Evolutionary conservation across 441 rosid species (phyloP), one percentile per base, ranked within the genome.

Genomic region (Corymbia citriodora): DNA sequence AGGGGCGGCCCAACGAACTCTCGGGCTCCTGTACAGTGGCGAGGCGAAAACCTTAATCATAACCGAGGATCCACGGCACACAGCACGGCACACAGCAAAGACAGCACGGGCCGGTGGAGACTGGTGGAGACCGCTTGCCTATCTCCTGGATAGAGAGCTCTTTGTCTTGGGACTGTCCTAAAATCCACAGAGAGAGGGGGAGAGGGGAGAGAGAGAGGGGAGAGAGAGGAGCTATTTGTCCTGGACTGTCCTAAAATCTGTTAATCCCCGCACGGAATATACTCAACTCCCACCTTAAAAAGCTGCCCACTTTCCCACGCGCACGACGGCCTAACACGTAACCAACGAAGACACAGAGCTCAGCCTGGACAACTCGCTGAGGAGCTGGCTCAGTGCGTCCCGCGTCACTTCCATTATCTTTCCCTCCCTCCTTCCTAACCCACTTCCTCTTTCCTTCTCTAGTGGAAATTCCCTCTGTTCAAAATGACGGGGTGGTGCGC

Each of bases 401-500:
- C 83, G 21, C 23, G 83, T 23, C 49, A 74, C 83, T 21, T 74
- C 83, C 52, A 6, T 74, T 40, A 74, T 74, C 83, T 52, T 74
- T n/a, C 50, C 52, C n/a, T 40, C 17, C 50, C 29, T 74, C 83
- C 0, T 17, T 74, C 50, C 50, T 2, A 0, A 10, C 88, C 88
- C 45, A 82, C 88, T 45, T 40, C 29, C 52, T 21, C 83, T 40
- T 36, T 1, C 83, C 21, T 9, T 74, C 83, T 40, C 50, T 6
- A 40, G 50, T 11, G 2, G 91, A 72, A 33, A 25, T 57, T 90
- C n/a, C 90, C 90, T 55, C 48, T 63, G 40, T 85, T 88, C 68
- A 40, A 90, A 90, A 96, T 96, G 97, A 94, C 92, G 92, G 91
- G 91, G 18, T 93, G 91, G 18, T 93, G 91, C 82, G 96, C 95